Percentiles rank a stretch among this genome's conserved stretches.
phyloP scores from a whole-genome alignment of 768 basidiomycete genomes.

The Tricholoma furcatifolium region DNA sequence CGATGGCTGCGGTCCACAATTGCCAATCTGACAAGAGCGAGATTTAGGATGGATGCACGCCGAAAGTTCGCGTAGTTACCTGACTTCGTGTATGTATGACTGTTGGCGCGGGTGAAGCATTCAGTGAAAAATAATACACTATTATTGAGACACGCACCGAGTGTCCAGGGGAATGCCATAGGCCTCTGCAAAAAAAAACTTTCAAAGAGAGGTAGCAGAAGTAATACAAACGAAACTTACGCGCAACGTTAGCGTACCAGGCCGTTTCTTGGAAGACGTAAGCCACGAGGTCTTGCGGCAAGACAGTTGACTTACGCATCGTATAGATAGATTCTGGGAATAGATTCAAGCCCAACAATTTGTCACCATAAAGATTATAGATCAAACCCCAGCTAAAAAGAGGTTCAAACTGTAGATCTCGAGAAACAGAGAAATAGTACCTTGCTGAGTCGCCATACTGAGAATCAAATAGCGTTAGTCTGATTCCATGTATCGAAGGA shows the following conservation, averaged over 20 bases:
- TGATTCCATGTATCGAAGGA: not conserved
- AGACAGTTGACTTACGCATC: conserved; percentile 35
- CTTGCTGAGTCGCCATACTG: conserved; percentile 55
- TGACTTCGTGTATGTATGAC: conserved; percentile 58
- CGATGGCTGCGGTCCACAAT: conserved; percentile 55
- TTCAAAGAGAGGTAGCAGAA: not conserved
- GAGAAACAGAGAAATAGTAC: conserved; percentile 19
- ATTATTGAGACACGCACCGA: conserved; percentile 27
- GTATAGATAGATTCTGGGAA: conserved; percentile 49
- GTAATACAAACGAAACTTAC: conserved; percentile 23
- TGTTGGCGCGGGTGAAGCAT: conserved; percentile 13
- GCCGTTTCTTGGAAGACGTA: conserved; percentile 35
- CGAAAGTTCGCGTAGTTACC: conserved; percentile 24
- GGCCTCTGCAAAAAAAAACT: conserved; percentile 25
- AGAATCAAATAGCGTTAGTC: not conserved
- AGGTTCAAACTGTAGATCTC: not conserved
- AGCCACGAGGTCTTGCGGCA: not conserved
- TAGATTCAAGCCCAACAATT: conserved; percentile 50
- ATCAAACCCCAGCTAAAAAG: conserved; percentile 52
- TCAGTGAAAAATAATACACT: not conserved
- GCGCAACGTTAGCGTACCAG: conserved; percentile 48
- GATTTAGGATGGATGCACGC: not conserved
- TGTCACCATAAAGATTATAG: conserved; percentile 66
- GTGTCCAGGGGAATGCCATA: conserved; percentile 52
- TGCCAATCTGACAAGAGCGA: conserved; percentile 48